Percentiles rank a stretch among this genome's conserved stretches.
Conservation (phyloP, 495 filamentous ascomycete species). For the Trichoderma parareesei region DNA sequence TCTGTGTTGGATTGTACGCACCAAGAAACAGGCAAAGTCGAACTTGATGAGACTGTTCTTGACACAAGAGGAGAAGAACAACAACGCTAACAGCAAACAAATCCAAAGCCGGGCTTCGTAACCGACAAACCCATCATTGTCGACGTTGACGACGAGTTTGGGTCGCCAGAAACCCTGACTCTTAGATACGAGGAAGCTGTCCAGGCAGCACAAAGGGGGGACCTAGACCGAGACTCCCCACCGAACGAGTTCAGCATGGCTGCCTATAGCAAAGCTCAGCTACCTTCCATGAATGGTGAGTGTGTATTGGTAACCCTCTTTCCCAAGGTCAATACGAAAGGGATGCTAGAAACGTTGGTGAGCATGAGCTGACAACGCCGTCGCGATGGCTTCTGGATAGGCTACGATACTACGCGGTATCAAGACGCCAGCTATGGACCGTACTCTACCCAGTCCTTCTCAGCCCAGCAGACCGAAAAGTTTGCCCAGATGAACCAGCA, state of each 20-base stretch:
- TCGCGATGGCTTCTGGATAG: slow-evolving; percentile 25
- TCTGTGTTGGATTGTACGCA: neutral
- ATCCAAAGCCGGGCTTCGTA: slow-evolving; percentile 20
- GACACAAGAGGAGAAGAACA: neutral
- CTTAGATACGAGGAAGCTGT: slow-evolving; percentile 26
- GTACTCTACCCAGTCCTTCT: slow-evolving; percentile 34
- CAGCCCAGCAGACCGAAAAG: slow-evolving; percentile 35
- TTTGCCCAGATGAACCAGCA: slow-evolving; percentile 42
- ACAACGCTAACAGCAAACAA: slow-evolving; percentile 14
- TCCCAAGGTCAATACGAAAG: too few species aligned
- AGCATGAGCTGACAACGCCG: slow-evolving; percentile 18
- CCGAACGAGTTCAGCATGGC: slow-evolving; percentile 41
- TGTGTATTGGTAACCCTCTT: too few species aligned
- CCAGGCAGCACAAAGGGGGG: slow-evolving; percentile 36
- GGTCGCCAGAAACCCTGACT: slow-evolving; percentile 24
- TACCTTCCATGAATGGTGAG: slow-evolving; percentile 35
- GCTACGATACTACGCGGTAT: slow-evolving; percentile 39
- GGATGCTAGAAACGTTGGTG: too few species aligned
- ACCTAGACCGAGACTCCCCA: slow-evolving; percentile 28
- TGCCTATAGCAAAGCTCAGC: slow-evolving; percentile 45
- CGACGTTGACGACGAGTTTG: slow-evolving; percentile 25
- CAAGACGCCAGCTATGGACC: slow-evolving; percentile 36
- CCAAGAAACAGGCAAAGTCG: neutral
- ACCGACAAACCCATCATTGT: slow-evolving; percentile 22
- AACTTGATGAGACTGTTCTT: neutral